A percentile compares a stretch with the other conserved stretches of the same genome.
Evolutionary conservation across 2,329 filamentous ascomycete species (phyloP).

Genomic region (Periconia sp.): DNA sequence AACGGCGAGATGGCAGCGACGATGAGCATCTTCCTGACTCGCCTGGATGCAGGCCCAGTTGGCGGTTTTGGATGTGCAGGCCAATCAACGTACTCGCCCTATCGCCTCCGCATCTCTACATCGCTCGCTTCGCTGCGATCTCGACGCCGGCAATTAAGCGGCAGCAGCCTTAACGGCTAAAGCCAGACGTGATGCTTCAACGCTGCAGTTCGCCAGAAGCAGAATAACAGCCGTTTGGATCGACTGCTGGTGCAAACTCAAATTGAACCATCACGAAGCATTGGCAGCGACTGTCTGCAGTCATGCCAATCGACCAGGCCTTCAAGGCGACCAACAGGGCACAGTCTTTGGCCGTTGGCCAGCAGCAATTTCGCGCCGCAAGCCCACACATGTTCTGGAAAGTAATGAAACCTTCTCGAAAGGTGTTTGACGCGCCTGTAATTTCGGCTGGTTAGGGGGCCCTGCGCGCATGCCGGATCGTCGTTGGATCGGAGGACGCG

Average conservation of each 20-base stretch:
- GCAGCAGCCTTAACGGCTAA: constrained; percentile 30
- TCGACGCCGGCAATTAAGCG: constrained; percentile 25
- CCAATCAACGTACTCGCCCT: constrained; percentile 26
- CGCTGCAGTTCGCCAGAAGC: constrained; percentile 22
- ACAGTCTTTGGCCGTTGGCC: background rate
- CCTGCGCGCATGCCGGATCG: constrained; percentile 24
- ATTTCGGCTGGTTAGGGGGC: constrained; percentile 17
- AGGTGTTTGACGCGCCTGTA: constrained; percentile 19
- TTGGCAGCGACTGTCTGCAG: too few species aligned
- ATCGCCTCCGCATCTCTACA: constrained; percentile 15
- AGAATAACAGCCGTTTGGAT: constrained; percentile 22
- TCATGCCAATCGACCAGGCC: background rate
- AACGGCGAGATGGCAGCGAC: background rate
- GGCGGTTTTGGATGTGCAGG: constrained; percentile 11
- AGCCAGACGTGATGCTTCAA: constrained; percentile 21
- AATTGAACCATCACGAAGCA: constrained; percentile 1
- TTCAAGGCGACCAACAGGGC: constrained; percentile 3
- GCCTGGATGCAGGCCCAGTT: constrained; percentile 11
- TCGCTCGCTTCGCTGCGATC: constrained; percentile 25
- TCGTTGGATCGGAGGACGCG: constrained; percentile 40
- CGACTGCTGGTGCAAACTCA: constrained; percentile 13
- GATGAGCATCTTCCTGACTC: constrained; percentile 5
- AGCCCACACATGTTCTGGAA: constrained; percentile 16
- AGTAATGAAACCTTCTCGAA: constrained; percentile 29
- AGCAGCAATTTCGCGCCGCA: constrained; percentile 9